phyloP scores from a whole-genome alignment of 148 eudicot genomes.

The Amaranthus hypochondriacus region DNA sequence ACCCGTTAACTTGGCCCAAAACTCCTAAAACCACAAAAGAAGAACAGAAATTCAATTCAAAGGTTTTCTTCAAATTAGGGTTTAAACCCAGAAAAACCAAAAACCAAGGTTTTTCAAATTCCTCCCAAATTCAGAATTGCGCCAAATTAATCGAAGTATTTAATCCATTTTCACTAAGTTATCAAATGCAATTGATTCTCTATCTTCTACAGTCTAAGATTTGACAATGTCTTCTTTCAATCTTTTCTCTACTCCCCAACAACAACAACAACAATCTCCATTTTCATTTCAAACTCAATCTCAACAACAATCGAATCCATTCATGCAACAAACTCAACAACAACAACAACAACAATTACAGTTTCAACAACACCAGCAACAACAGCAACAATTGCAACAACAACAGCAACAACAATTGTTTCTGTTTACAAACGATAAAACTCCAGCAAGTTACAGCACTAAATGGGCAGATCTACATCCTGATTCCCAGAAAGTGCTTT shows the following conservation, averaged over 20 bases:
- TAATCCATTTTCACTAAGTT: background rate
- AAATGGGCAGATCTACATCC: conserved; percentile 97
- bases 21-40: too few species aligned
- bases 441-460: conserved; percentile 75
- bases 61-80: too few species aligned
- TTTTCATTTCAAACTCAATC: conserved; percentile 32
- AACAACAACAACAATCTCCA: conserved; percentile 29
- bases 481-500: conserved; percentile 75
- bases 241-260: conserved; percentile 55
- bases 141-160: too few species aligned
- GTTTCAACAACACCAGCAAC: too few species aligned
- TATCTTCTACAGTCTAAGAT: conserved; percentile 1
- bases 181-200: background rate
- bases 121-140: background rate
- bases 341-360: too few species aligned
- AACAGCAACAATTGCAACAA: conserved; percentile 39
- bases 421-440: conserved; percentile 73
- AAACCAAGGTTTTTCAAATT: background rate
- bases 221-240: conserved; percentile 48
- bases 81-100: too few species aligned
- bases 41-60: too few species aligned
- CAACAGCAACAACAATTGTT: conserved; percentile 63
- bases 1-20: too few species aligned
- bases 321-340: conserved; percentile 22
- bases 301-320: conserved; percentile 30